Evolutionary conservation across 495 filamentous ascomycete genomes (phyloP).

Genomic region (Aspergillus egyptiacus): DNA sequence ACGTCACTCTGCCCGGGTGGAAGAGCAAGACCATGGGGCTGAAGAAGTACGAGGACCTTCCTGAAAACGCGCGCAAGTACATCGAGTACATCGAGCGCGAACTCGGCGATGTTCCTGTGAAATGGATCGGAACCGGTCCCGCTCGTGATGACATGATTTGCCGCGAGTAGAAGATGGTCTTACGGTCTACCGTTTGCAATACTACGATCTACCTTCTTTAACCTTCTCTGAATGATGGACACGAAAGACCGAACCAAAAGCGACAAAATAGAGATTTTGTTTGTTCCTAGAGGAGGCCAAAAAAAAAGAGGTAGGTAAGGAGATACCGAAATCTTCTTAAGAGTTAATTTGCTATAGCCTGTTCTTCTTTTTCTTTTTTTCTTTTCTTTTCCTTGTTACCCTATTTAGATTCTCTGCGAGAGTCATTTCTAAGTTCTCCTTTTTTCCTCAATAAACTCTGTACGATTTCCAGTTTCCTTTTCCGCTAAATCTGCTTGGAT

Average conservation of each 20-base stretch:
- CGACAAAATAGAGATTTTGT: neutral
- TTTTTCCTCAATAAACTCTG: slow-evolving; percentile 4
- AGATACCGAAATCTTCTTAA: neutral
- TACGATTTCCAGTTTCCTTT: neutral
- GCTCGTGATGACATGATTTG: slow-evolving; percentile 61
- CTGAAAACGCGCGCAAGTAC: slow-evolving; percentile 68
- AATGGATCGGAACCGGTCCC: slow-evolving; percentile 77
- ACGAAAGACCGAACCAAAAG: neutral
- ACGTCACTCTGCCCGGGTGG: slow-evolving; percentile 77
- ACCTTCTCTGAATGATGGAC: neutral
- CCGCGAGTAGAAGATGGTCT: slow-evolving; percentile 31
- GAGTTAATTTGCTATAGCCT: too few species aligned
- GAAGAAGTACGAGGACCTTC: slow-evolving; percentile 59
- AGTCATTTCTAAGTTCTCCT: neutral
- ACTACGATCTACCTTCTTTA: neutral
- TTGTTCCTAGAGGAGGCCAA: neutral
- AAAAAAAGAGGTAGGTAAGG: neutral
- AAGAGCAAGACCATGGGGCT: slow-evolving; percentile 59
- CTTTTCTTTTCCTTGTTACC: neutral
- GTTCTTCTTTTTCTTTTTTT: neutral
- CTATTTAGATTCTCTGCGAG: slow-evolving; percentile 4
- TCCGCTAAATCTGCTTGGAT: too few species aligned
- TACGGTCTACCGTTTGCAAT: too few species aligned
- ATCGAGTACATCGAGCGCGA: slow-evolving; percentile 73
- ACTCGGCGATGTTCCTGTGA: slow-evolving; percentile 59